Conservation (phyloP, 1,284 basidiomycete species). For the Malassezia arunalokei region DNA sequence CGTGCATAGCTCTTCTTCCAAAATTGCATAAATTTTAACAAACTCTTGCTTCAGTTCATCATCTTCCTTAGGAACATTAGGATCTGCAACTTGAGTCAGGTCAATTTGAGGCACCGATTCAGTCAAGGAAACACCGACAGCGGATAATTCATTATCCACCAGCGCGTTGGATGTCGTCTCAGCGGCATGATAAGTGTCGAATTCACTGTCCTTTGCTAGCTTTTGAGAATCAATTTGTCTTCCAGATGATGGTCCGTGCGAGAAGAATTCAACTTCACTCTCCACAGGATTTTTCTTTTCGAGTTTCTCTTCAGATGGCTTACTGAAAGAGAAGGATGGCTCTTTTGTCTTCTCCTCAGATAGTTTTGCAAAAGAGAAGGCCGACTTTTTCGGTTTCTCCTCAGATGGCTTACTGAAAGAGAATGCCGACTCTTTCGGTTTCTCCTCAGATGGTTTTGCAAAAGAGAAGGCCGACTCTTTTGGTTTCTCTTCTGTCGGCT, state of each 20-base stretch:
- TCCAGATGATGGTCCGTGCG: no score
- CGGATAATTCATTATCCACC: no score
- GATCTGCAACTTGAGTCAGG: background rate
- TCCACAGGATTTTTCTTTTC: no score
- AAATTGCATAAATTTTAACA: conserved; percentile 43
- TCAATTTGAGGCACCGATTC: background rate
- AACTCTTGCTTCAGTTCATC: conserved; percentile 35
- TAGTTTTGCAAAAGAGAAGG: background rate
- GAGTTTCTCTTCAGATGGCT: background rate
- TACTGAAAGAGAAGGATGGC: background rate
- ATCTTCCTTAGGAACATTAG: conserved; percentile 16
- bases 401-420: background rate
- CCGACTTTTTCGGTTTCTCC: background rate
- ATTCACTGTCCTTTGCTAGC: no score
- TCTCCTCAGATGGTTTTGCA: conserved; percentile 13
- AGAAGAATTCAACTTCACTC: no score
- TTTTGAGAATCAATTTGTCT: no score
- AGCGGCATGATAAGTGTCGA: no score
- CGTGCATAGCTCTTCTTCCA: conserved; percentile 45
- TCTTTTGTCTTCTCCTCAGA: background rate
- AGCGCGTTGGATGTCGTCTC: no score
- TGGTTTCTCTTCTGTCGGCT: conserved; percentile 2
- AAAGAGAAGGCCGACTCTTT: background rate
- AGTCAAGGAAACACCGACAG: background rate
- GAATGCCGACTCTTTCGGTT: background rate